A percentile compares a stretch with the other conserved stretches of the same genome.
Evolutionary conservation across 305 asterid genomes (phyloP).

Genomic region (Fraxinus latifolia): DNA sequence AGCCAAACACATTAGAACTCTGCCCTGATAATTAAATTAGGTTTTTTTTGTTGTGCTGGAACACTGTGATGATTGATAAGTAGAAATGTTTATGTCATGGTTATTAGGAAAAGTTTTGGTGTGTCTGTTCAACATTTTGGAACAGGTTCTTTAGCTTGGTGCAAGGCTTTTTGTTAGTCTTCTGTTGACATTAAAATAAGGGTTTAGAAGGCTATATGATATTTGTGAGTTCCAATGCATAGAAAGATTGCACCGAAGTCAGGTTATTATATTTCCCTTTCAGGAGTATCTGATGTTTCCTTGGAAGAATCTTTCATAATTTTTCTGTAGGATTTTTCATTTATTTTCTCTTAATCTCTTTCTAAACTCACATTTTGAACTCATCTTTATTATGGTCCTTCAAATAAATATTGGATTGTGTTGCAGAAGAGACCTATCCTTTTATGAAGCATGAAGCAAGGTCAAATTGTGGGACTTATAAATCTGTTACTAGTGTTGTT

Average conservation of each 20-base stretch:
- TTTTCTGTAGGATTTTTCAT: not conserved
- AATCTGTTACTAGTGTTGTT: slow-evolving; percentile 42
- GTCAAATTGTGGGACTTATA: slow-evolving; percentile 52
- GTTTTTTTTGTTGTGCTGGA: not conserved
- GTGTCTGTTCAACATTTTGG: not conserved
- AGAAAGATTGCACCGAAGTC: not conserved
- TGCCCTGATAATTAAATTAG: not conserved
- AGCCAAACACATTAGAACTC: not conserved
- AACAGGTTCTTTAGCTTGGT: not conserved
- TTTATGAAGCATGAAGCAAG: slow-evolving; percentile 33
- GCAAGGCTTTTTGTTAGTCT: not conserved
- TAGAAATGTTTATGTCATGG: not conserved
- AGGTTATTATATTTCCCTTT: not conserved
- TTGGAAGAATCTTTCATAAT: not conserved
- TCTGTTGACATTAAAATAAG: not conserved
- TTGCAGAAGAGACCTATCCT: slow-evolving; percentile 48
- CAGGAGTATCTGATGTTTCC: not conserved
- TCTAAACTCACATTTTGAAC: slow-evolving; percentile 3
- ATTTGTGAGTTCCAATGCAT: not conserved
- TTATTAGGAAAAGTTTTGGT: not conserved
- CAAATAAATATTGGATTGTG: slow-evolving; percentile 21
- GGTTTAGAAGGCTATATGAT: not conserved
- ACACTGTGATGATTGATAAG: not conserved
- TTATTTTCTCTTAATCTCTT: not conserved
- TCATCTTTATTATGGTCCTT: slow-evolving; percentile 15